A percentile compares a stretch with the other conserved stretches of the same genome.
phyloP scores from a whole-genome alignment of 257 asterid species.

The Penstemon davidsonii region DNA sequence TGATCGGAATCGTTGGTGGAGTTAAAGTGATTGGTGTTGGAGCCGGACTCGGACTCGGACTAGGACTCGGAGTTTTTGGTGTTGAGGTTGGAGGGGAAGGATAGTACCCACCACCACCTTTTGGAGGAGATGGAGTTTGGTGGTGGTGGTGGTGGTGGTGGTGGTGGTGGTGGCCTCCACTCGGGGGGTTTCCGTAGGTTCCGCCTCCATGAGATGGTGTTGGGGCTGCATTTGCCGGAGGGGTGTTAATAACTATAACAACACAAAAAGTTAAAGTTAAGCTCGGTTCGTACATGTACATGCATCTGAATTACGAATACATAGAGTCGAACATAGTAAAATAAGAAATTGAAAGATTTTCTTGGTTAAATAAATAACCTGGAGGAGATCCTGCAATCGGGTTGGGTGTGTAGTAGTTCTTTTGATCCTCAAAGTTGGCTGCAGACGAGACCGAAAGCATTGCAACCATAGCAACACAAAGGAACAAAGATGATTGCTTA shows the following conservation, averaged over 20 bases:
- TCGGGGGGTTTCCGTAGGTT: slow-evolving; percentile 67
- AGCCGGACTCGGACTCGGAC: too few relatives aligned
- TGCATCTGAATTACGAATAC: background rate
- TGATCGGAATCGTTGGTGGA: too few relatives aligned
- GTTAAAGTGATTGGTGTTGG: too few relatives aligned
- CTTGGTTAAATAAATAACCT: too few relatives aligned
- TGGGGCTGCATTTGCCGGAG: slow-evolving; percentile 44
- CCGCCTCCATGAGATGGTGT: slow-evolving; percentile 47
- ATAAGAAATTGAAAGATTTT: too few relatives aligned
- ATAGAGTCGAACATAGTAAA: too few relatives aligned
- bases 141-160: too few relatives aligned
- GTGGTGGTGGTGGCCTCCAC: slow-evolving; percentile 47
- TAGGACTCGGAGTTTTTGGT: too few relatives aligned
- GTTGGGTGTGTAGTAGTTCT: slow-evolving; percentile 62
- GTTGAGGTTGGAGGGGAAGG: too few relatives aligned
- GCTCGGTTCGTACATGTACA: slow-evolving; percentile 24
- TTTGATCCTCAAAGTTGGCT: slow-evolving; percentile 48
- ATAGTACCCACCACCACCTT: background rate
- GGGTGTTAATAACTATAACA: slow-evolving; percentile 41
- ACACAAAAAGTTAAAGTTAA: too few relatives aligned
- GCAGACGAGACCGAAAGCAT: slow-evolving; percentile 41
- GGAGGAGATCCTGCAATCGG: slow-evolving; percentile 52
- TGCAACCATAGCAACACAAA: slow-evolving; percentile 53
- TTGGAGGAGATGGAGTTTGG: slow-evolving; percentile 43
- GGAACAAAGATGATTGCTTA: slow-evolving; percentile 35